These are phyloP conservation scores for Phytophthora pluvialis DNA, from an alignment of 352 stramenopile genomes.

Conservation along the genomic window DNA sequence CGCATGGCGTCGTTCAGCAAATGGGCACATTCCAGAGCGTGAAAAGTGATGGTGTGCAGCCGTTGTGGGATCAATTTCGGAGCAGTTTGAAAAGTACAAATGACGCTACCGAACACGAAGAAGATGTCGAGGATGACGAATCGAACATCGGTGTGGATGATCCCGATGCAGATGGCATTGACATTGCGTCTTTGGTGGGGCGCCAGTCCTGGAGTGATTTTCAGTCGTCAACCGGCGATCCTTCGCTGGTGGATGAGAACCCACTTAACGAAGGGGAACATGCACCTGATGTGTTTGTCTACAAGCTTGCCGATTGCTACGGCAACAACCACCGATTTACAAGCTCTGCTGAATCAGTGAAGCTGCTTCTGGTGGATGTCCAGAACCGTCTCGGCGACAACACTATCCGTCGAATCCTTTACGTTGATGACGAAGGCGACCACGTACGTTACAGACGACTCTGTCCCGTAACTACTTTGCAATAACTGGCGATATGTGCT, in stretches of 20 bases:
- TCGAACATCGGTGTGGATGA: conserved; percentile 43
- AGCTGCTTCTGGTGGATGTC: conserved; percentile 73
- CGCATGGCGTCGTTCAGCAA: conserved; percentile 87
- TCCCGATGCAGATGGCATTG: conserved; percentile 28
- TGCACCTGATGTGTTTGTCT: conserved; percentile 71
- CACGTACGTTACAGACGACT: conserved; percentile 45
- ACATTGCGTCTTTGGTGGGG: conserved; percentile 44
- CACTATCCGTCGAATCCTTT: conserved; percentile 79
- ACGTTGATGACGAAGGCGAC: conserved; percentile 85
- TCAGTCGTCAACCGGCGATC: conserved; percentile 44
- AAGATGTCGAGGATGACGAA: conserved; percentile 46
- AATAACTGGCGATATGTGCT: conserved; percentile 7
- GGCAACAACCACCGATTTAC: conserved; percentile 88
- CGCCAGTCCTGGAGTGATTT: conserved; percentile 56
- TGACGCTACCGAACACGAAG: conserved; percentile 34
- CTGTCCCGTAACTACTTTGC: conserved; percentile 1
- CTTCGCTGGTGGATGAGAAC: conserved; percentile 34
- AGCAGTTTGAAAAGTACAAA: conserved; percentile 56
- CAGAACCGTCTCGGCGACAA: conserved; percentile 76
- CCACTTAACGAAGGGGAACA: conserved; percentile 38
- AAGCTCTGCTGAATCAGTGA: conserved; percentile 77
- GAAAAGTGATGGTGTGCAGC: conserved; percentile 72
- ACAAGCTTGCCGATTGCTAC: conserved; percentile 84
- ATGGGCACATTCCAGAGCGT: conserved; percentile 79
- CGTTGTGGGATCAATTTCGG: conserved; percentile 80